These are phyloP conservation scores for Medicago lupulina DNA, from an alignment of 306 rosid species.

Conservation along the genomic window DNA sequence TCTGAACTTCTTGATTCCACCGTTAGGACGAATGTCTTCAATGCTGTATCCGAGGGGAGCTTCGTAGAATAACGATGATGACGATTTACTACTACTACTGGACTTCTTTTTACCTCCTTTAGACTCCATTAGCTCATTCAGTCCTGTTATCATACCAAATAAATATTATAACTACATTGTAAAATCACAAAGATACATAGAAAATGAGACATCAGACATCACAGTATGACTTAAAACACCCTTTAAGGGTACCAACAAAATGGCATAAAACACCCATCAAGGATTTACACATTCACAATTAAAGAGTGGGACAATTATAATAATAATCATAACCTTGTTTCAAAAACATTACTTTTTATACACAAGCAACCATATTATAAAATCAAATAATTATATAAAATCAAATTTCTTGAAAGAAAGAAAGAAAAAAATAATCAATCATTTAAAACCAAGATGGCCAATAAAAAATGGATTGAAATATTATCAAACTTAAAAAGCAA, in stretches of 20 bases:
- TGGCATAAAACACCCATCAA: neutral
- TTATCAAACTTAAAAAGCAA: neutral
- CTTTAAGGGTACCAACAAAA: neutral
- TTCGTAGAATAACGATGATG: conserved; percentile 70
- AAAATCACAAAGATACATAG: neutral
- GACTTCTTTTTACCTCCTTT: conserved; percentile 85
- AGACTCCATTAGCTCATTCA: conserved; percentile 82
- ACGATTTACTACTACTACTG: conserved; percentile 59
- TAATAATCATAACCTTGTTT: neutral
- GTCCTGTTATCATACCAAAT: conserved; percentile 37
- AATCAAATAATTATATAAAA: neutral
- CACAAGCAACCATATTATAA: neutral
- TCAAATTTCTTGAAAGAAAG: neutral
- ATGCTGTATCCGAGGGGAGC: conserved; percentile 92
- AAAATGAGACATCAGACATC: neutral
- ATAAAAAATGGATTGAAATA: neutral
- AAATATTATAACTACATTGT: neutral
- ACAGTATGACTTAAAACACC: neutral
- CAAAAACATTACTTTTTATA: neutral
- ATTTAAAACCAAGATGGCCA: neutral
- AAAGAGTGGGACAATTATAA: neutral
- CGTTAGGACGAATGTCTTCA: conserved; percentile 87
- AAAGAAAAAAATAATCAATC: neutral
- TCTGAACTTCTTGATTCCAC: conserved; percentile 87
- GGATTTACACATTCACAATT: neutral